phyloP scores from a whole-genome alignment of 1,139 yeast species.

The Hansenula sp. region DNA sequence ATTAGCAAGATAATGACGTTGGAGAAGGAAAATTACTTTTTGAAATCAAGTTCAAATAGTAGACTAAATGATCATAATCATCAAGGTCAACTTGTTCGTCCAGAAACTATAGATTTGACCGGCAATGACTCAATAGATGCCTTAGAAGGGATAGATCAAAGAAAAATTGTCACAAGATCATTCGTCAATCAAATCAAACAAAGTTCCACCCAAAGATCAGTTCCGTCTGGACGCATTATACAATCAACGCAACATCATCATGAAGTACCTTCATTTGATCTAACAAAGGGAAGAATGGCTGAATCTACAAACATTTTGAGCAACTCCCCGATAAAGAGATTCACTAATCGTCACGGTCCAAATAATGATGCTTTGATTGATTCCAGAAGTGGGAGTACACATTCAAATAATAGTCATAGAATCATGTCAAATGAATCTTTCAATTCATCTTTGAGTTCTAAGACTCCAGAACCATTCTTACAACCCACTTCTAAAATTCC shows the following conservation, averaged over 20 bases:
- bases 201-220: slow-evolving; percentile 13
- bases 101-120: slow-evolving; percentile 18
- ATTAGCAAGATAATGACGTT: slow-evolving; percentile 7
- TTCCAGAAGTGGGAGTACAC: slow-evolving; percentile 1
- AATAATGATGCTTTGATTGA: neutral
- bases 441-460: neutral
- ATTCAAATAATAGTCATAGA: slow-evolving; percentile 1
- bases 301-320: slow-evolving; percentile 19
- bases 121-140: slow-evolving; percentile 12
- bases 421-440: neutral
- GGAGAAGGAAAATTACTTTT: slow-evolving; percentile 10
- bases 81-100: slow-evolving; percentile 4
- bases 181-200: slow-evolving; percentile 17
- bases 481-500: neutral
- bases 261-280: slow-evolving; percentile 6
- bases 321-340: slow-evolving; percentile 8
- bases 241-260: neutral
- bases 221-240: neutral
- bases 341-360: neutral
- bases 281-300: slow-evolving; percentile 15
- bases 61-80: neutral
- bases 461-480: neutral
- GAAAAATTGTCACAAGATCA: slow-evolving; percentile 9
- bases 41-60: slow-evolving; percentile 1
- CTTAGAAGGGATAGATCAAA: slow-evolving; percentile 1